Conservation (phyloP, 495 filamentous ascomycete species). For the Neurospora sp. region DNA sequence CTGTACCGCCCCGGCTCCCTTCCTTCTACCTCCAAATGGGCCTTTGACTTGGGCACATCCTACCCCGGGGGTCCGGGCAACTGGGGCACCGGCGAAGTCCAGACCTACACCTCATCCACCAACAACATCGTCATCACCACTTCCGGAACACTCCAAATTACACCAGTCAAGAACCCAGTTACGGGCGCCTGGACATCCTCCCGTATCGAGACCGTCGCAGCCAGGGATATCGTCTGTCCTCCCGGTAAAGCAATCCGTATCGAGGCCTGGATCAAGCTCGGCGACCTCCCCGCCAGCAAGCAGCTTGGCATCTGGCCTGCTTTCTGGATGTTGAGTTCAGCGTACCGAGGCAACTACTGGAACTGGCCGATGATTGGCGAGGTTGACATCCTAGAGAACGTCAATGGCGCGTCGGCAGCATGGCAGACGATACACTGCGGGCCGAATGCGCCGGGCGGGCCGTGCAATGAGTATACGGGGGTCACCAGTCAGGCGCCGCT, state of each 20-base stretch:
- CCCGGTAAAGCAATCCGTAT: constrained; percentile 26
- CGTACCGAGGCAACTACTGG: constrained; percentile 22
- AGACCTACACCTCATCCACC: constrained; percentile 18
- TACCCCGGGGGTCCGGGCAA: constrained; percentile 19
- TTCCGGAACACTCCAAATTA: constrained; percentile 12
- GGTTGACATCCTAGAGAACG: constrained; percentile 37
- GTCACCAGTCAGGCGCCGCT: constrained; percentile 16
- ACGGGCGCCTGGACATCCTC: constrained; percentile 32
- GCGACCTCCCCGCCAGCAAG: constrained; percentile 14
- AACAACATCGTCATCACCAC: constrained; percentile 17
- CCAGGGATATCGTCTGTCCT: constrained; percentile 24
- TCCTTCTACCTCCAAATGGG: constrained; percentile 14
- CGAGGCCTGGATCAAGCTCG: constrained; percentile 30
- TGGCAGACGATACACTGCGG: constrained; percentile 40
- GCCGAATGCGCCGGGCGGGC: constrained; percentile 20
- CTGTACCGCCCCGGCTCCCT: constrained; percentile 1
- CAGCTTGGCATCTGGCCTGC: constrained; percentile 42
- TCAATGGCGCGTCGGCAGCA: constrained; percentile 29
- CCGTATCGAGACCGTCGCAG: constrained; percentile 28
- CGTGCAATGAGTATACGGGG: constrained; percentile 35
- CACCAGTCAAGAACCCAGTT: constrained; percentile 3
- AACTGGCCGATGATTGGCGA: constrained; percentile 36
- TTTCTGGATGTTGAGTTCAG: constrained; percentile 36
- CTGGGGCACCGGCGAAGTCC: constrained; percentile 25
- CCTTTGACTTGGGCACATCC: constrained; percentile 14